These are phyloP conservation scores for Taphrina deformans DNA, from an alignment of 1,139 yeast genomes.

Conservation along the genomic window DNA sequence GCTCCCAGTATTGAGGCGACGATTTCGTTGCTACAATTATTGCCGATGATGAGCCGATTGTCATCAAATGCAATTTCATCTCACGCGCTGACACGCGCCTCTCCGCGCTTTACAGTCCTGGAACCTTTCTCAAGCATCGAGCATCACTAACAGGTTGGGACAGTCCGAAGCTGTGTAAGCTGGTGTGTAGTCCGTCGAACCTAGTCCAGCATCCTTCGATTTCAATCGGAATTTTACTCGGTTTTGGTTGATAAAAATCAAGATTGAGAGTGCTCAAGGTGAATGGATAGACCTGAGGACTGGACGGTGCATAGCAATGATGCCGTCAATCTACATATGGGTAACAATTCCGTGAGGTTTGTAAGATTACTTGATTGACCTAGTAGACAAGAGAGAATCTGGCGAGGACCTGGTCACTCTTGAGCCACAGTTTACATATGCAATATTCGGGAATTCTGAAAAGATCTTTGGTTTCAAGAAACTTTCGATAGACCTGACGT, in stretches of 20 bases:
- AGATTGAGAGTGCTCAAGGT: neutral
- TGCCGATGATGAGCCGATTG: neutral
- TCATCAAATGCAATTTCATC: neutral
- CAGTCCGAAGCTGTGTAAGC: too few relatives aligned
- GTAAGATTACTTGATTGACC: neutral
- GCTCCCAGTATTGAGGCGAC: neutral
- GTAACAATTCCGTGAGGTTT: neutral
- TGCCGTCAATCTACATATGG: slow-evolving; percentile 6
- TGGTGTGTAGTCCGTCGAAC: too few relatives aligned
- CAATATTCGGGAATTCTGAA: slow-evolving; percentile 89
- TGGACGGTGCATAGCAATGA: slow-evolving; percentile 19
- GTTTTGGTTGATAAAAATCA: neutral
- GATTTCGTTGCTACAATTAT: neutral
- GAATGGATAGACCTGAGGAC: slow-evolving; percentile 31
- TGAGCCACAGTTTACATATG: slow-evolving; percentile 77
- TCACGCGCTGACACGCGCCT: neutral
- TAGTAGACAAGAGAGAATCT: slow-evolving; percentile 31
- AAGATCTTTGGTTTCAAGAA: slow-evolving; percentile 81
- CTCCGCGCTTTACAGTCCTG: too few relatives aligned
- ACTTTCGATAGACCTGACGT: slow-evolving; percentile 48
- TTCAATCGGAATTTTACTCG: too few relatives aligned
- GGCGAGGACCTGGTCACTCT: slow-evolving; percentile 39
- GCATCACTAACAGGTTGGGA: too few relatives aligned
- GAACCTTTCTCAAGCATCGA: too few relatives aligned
- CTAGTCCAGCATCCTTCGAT: too few relatives aligned